Base-by-base conservation (phyloP, 306 rosid genomes). In the Inga leiocalycina region DNA sequence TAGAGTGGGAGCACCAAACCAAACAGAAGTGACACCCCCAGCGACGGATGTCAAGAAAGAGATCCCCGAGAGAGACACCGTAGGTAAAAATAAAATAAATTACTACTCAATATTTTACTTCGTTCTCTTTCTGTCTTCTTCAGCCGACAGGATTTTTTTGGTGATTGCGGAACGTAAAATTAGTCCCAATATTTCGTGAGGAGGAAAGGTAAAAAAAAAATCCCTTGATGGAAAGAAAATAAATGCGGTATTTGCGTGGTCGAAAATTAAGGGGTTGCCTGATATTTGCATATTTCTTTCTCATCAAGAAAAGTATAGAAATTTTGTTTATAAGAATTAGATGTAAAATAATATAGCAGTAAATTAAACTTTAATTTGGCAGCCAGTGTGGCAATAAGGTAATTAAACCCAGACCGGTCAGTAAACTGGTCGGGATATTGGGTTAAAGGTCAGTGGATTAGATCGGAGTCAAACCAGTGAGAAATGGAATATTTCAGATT, bases 1-100 rank as follows among this genome's bases (percentile, higher is more conserved):
- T 89, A 86, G 89, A 52, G 51, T 19, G 49, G 71, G 82, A 69
- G 82, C 71, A 68, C 82, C 14, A 83, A 81, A 68, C 82, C 14
- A 83, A 81, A 84, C 66, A 10, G 16, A 14, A 34, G 5, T 19
- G 48, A 68, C 3, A 19, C 34, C 4, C 4, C 15, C 56, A 15
- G 17, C 56, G 12, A 49, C 20, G 16, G 12, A 49, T 49, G 22
- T 32, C 8, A 19, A 17, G 68, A 66, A 30, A 3, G 45, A 44
- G 13, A 37, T 3, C 17, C 17, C 17, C 1, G 52, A 17, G 68
- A 57, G 52, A 84, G 37, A 51, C 74, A 43, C 69, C 41, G 44
- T 24, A 2, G 24, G 8, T 71, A 67, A 56, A 39, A 41, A 56
- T 17, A 7, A 22, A 59, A n/a, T 10, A 22, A 22, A 22, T 10